Base-by-base conservation (phyloP, 495 filamentous ascomycete genomes). In the Podospora bellae-mahoneyi region DNA sequence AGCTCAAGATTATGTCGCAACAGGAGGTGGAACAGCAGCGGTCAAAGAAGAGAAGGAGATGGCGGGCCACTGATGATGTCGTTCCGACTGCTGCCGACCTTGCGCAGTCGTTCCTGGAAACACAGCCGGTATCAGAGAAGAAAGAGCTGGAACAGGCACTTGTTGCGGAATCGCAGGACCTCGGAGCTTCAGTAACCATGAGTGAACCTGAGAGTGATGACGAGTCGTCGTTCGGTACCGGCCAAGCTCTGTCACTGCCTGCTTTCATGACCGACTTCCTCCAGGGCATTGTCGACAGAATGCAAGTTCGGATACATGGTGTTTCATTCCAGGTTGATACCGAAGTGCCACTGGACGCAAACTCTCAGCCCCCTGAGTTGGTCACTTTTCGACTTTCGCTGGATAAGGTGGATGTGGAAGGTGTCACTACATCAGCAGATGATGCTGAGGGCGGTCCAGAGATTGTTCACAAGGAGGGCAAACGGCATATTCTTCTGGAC, bases 71-170 rank as follows among this genome's bases (percentile, higher is more conserved):
- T 27, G 69, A 73, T n/a, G 82, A 84, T 2, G 73, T 84, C 20
- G 78, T 96, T 13, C 92, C 92, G 3, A 92, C 90, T 18, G 87
- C 92, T n/a, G 85, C 89, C 69, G 90, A 94, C 66, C 84, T 98
- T 34, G 94, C 94, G 4, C 84, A 93, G 76, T 96, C 91, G 0
- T 97, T 97, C 78, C 82, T 98, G 16, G 85, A 92, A 70, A 86
- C 92, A 1, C 92, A 97, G 71, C 91, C 93, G 56, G 74, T 74
- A 13, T 86, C 90, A 65, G 91, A 95, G 73, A 90, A 88, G 71
- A 85, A 85, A 44, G 86, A 92, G 76, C 80, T 98, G 32, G 86
- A 95, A 77, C 88, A 91, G 64, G 92, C 90, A 5, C 81, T 97
- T 19, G 82, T 87, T 27, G 84, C 85, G 5, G 84, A 91, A 67